These are phyloP conservation scores for Aschersonia sp. DNA, from an alignment of 2,329 filamentous ascomycete species.

Conservation along the genomic window DNA sequence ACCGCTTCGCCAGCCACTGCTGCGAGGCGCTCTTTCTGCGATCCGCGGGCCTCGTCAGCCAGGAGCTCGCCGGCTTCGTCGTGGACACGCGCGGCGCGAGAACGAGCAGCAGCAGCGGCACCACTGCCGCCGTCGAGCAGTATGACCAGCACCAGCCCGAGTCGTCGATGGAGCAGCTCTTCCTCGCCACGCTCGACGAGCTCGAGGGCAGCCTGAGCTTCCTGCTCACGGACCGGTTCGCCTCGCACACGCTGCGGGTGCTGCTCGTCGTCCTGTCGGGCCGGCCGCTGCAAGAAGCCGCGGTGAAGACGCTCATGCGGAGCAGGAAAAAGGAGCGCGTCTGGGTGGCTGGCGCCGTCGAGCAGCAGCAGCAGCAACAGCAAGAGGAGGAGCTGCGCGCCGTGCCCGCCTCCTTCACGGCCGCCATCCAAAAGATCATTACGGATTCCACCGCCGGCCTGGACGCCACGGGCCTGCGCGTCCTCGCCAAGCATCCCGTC, in stretches of 20 bases:
- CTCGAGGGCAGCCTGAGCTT: constrained; percentile 73
- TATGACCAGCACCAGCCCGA: constrained; percentile 25
- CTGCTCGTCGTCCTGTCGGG: constrained; percentile 77
- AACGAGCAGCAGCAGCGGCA: constrained; percentile 7
- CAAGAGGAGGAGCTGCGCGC: constrained; percentile 27
- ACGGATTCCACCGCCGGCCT: constrained; percentile 58
- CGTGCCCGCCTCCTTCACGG: constrained; percentile 66
- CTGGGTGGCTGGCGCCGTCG: constrained; percentile 34
- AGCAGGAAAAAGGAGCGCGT: constrained; percentile 89
- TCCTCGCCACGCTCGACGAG: constrained; percentile 72
- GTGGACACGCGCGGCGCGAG: constrained; percentile 26
- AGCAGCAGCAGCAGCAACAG: constrained; percentile 28
- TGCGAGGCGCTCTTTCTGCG: constrained; percentile 86
- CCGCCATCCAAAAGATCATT: constrained; percentile 71
- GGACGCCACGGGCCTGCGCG: constrained; percentile 65
- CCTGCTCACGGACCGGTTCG: constrained; percentile 75
- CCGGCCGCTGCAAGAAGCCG: constrained; percentile 55
- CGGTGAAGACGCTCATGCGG: constrained; percentile 61
- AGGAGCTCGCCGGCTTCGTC: constrained; percentile 46
- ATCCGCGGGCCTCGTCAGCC: constrained; percentile 62
- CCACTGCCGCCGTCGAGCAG: no score
- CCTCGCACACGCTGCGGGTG: constrained; percentile 79
- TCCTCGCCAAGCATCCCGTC: constrained; percentile 75
- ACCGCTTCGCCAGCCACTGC: constrained; percentile 94
- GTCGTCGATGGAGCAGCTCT: constrained; percentile 68